Percentiles rank a stretch among this genome's conserved stretches.
These are phyloP conservation scores for Fusarium sp. DNA, from an alignment of 2,329 filamentous ascomycete genomes.

Conservation along the genomic window DNA sequence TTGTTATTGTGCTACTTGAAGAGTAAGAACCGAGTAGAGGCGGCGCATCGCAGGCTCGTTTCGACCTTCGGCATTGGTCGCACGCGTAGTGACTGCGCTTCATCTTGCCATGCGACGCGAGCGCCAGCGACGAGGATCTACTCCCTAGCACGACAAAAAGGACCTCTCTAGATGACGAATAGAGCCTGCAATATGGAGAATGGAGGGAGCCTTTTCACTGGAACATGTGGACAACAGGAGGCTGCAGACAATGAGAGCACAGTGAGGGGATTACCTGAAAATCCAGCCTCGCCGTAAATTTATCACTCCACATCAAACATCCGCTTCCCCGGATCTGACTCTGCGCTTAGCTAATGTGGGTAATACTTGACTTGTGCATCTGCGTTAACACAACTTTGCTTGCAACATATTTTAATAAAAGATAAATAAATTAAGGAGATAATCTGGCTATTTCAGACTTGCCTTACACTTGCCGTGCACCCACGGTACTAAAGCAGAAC, in stretches of 20 bases:
- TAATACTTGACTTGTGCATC: too few relatives aligned
- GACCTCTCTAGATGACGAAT: too few relatives aligned
- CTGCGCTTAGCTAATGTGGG: too few relatives aligned
- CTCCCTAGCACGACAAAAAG: too few relatives aligned
- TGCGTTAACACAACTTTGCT: too few relatives aligned
- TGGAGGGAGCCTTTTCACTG: neutral
- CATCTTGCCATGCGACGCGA: conserved; percentile 32
- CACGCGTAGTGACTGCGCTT: conserved; percentile 47
- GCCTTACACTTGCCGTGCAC: too few relatives aligned
- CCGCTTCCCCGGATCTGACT: conserved; percentile 12
- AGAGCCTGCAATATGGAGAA: neutral
- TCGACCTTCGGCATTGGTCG: conserved; percentile 47
- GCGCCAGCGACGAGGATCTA: neutral
- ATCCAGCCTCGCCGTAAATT: neutral
- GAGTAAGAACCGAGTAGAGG: conserved; percentile 25
- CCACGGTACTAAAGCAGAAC: too few relatives aligned
- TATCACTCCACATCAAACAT: conserved; percentile 8
- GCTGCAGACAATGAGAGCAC: neutral
- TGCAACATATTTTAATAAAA: neutral
- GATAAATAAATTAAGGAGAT: too few relatives aligned
- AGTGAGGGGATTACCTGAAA: neutral
- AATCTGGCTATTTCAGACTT: too few relatives aligned
- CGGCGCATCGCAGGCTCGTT: conserved; percentile 47
- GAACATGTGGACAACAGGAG: conserved; percentile 1
- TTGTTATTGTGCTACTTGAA: conserved; percentile 4